Base-by-base conservation (phyloP, 78 protist species). In the Dictyostelium brefeldianum region DNA sequence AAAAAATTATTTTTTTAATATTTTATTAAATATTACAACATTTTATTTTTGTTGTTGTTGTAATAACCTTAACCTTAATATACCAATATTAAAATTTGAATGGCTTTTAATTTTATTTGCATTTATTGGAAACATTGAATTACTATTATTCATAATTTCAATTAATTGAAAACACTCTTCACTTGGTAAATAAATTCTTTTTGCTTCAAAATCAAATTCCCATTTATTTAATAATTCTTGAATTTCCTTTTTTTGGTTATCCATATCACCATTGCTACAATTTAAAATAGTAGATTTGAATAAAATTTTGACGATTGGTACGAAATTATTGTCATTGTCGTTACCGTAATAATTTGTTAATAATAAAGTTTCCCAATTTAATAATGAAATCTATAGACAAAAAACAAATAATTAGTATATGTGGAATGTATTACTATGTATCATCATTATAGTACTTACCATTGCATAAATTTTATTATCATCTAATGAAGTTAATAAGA, bases 321-420 rank as follows among this genome's bases (percentile, higher is more conserved):
- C 3, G 12, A 62, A 29, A 43, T 77, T 20, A 51, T 51, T 27
- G 14, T 7, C 14, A 29, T 77, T 53, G 0, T n/a, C 10, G 8
- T 11, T 77, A 29, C 10, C 18, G 1, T 46, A 29, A 17, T n/a
- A 47, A 48, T 67, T 57, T 43, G 62, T 46, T 47, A 65, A 50
- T 25, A 81, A 81, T 50, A 81, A 29, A 43, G 83, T 75, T 43
- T 85, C 92, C 92, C 92, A 85, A 54, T 71, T 69, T 22, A 69
- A 43, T 27, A 85, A 48, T 43, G 83, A 54, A 57, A 85, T 31
- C 70, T 59, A 22, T 57, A 18, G n/a, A n/a, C n/a, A n/a, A n/a
- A n/a, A n/a, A n/a, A n/a, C n/a, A n/a, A n/a, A n/a, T n/a, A n/a
- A n/a, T n/a, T n/a, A n/a, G n/a, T n/a, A n/a, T n/a, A n/a, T n/a